A percentile compares a stretch with the other conserved stretches of the same genome.
These are phyloP conservation scores for Hypoxylon subgilvum DNA, from an alignment of 495 filamentous ascomycete species.

Conservation along the genomic window DNA sequence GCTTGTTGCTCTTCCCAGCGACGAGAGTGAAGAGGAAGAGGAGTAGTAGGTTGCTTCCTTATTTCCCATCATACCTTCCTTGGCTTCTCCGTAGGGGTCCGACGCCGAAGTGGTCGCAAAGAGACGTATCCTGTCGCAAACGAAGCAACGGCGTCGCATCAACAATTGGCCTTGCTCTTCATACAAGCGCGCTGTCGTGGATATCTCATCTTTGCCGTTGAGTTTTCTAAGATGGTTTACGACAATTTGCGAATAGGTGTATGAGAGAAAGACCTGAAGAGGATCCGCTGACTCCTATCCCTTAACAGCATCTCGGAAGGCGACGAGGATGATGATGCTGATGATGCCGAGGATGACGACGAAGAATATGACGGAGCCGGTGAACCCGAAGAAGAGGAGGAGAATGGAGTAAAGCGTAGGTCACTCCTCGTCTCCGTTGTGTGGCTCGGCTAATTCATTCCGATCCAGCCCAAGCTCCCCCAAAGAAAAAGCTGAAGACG, in stretches of 20 bases:
- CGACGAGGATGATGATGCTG: slow-evolving; percentile 46
- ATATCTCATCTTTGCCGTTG: slow-evolving; percentile 1
- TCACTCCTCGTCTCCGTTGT: not conserved
- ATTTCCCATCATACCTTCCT: slow-evolving; percentile 5
- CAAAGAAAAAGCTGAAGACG: slow-evolving; percentile 58
- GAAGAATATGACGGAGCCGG: slow-evolving; percentile 42
- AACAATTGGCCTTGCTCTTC: slow-evolving; percentile 5
- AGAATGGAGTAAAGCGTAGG: slow-evolving; percentile 44
- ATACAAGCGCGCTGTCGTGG: slow-evolving; percentile 38
- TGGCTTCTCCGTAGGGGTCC: not conserved
- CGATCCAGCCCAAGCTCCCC: slow-evolving; percentile 46
- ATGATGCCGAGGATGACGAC: slow-evolving; percentile 51
- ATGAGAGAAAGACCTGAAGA: not conserved
- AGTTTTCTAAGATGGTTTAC: not conserved
- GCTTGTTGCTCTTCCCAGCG: slow-evolving; percentile 58
- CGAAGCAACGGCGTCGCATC: slow-evolving; percentile 31
- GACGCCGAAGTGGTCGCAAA: not conserved
- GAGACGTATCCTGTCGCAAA: slow-evolving; percentile 15
- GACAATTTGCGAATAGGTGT: not conserved
- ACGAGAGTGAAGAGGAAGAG: slow-evolving; percentile 57
- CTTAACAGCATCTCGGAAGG: slow-evolving; percentile 38
- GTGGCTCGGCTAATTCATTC: slow-evolving; percentile 19
- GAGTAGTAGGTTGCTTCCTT: slow-evolving; percentile 55
- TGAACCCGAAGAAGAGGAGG: slow-evolving; percentile 36
- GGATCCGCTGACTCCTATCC: slow-evolving; percentile 11